Percentiles rank a stretch among this genome's conserved stretches.
phyloP scores from a whole-genome alignment of 1,284 basidiomycete genomes.

The Ganoderma meredithae region DNA sequence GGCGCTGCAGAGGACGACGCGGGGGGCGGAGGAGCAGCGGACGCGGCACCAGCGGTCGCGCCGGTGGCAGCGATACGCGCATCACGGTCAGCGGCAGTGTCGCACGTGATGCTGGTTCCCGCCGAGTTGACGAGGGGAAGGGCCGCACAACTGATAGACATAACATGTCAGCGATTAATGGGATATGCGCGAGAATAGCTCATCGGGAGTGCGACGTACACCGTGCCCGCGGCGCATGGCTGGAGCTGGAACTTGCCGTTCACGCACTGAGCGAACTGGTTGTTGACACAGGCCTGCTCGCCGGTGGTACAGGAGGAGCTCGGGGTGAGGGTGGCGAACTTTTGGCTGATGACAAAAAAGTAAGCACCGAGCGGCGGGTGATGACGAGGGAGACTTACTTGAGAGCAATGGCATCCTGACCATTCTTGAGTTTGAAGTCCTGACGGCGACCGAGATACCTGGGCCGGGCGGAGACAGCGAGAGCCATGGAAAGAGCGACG shows the following conservation, averaged over 20 bases:
- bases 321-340: slow-evolving; percentile 52
- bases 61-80: slow-evolving; percentile 51
- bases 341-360: slow-evolving; percentile 43
- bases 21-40: background rate
- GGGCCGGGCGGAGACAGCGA: slow-evolving; percentile 50
- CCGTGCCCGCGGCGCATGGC: slow-evolving; percentile 49
- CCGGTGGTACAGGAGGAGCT: slow-evolving; percentile 52
- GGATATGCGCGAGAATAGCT: background rate
- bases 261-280: slow-evolving; percentile 60
- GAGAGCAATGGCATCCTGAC: slow-evolving; percentile 58
- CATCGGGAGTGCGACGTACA: slow-evolving; percentile 45
- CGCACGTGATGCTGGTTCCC: slow-evolving; percentile 56
- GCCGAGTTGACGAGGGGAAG: slow-evolving; percentile 54
- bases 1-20: slow-evolving; percentile 1
- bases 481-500: slow-evolving; percentile 39
- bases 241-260: slow-evolving; percentile 53
- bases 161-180: slow-evolving; percentile 2
- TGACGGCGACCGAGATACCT: slow-evolving; percentile 42
- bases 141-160: slow-evolving; percentile 54
- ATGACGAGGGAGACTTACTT: slow-evolving; percentile 49
- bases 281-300: slow-evolving; percentile 53
- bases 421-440: slow-evolving; percentile 54
- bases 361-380: background rate
- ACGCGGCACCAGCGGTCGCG: slow-evolving; percentile 31
- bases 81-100: slow-evolving; percentile 48